Evolutionary conservation across 441 rosid species (phyloP), one percentile per base, ranked within the genome.

Genomic region (Corymbia calophylla): DNA sequence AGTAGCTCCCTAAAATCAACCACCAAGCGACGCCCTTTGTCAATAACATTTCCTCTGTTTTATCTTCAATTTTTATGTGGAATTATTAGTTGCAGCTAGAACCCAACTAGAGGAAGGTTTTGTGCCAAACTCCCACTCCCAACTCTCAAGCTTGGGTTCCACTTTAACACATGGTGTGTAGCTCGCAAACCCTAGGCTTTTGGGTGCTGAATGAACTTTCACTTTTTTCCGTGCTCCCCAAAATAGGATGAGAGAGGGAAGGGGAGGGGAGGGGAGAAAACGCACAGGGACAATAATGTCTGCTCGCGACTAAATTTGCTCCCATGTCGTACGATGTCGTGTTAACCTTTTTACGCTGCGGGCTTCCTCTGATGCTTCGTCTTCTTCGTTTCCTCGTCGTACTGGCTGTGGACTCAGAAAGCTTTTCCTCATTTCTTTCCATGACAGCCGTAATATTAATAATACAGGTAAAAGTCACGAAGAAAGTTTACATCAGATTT

Each of bases 161-260:
- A 58, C 3, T 25, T 4, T 14, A 11, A 4, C 39, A 0, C 1
- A 5, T 7, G 73, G 2, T 4, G 18, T 6, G 39, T 31, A 21
- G 82, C 49, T 44, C 49, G 44, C 82, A 21, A 12, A 27, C 84
- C 16, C 7, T 73, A 39, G 51, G n/a, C 17, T 11, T 21, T 21
- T 2, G 84, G 51, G n/a, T 4, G 48, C 5, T 19, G 81, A 32
- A 35, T 19, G 10, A 35, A 5, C 13, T 14, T 16, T 62, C 51
- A 23, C 84, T 21, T 2, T 2, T 3, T 39, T 12, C n/a, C 18
- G 7, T 23, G 53, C 44, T 25, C 84, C 51, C 84, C n/a, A 4
- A 12, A 21, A 73, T 2, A 11, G 82, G 82, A 73, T 39, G 12
- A 39, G 7, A 23, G 0, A 7, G 16, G 8, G 7, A 23, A 1